phyloP scores from a whole-genome alignment of 495 filamentous ascomycete species.

The Talaromyces wortmannii region DNA sequence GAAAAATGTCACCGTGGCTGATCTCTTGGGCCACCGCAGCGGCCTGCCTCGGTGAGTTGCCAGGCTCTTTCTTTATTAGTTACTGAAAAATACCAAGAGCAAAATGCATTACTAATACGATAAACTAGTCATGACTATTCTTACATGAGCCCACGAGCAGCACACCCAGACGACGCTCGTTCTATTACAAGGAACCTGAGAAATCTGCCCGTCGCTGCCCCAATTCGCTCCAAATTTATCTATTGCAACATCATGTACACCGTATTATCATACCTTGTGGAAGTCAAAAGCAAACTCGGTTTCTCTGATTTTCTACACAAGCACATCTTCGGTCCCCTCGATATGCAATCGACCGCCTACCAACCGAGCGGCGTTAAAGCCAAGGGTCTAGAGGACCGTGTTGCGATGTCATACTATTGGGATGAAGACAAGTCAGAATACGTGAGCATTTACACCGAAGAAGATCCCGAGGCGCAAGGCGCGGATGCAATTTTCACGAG shows the following conservation, averaged over 20 bases:
- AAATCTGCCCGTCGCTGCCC: conserved; percentile 24
- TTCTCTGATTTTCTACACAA: conserved; percentile 30
- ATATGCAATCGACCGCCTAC: conserved; percentile 18
- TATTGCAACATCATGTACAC: conserved; percentile 46
- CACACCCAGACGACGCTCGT: conserved; percentile 8
- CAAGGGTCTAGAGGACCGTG: conserved; percentile 19
- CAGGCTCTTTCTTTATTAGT: no score
- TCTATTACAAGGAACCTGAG: conserved; percentile 23
- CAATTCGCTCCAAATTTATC: conserved; percentile 27
- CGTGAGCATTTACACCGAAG: not conserved
- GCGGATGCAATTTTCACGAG: conserved; percentile 36
- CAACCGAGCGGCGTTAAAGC: conserved; percentile 16
- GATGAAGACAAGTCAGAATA: conserved; percentile 1
- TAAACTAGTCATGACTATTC: conserved; percentile 10
- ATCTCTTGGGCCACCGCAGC: conserved; percentile 16
- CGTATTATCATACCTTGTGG: conserved; percentile 28
- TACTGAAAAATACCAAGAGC: not conserved
- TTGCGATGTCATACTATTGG: conserved; percentile 18
- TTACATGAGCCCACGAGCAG: conserved; percentile 6
- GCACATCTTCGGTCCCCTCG: conserved; percentile 32
- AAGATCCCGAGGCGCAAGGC: conserved; percentile 22
- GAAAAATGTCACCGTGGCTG: conserved; percentile 17
- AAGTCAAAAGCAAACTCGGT: conserved; percentile 27
- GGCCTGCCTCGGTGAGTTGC: conserved; percentile 16
- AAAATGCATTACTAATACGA: not conserved